Percentiles rank a stretch among this genome's conserved stretches.
These are phyloP conservation scores for Kockovaella imperatae DNA, from an alignment of 768 basidiomycete genomes.

Conservation along the genomic window DNA sequence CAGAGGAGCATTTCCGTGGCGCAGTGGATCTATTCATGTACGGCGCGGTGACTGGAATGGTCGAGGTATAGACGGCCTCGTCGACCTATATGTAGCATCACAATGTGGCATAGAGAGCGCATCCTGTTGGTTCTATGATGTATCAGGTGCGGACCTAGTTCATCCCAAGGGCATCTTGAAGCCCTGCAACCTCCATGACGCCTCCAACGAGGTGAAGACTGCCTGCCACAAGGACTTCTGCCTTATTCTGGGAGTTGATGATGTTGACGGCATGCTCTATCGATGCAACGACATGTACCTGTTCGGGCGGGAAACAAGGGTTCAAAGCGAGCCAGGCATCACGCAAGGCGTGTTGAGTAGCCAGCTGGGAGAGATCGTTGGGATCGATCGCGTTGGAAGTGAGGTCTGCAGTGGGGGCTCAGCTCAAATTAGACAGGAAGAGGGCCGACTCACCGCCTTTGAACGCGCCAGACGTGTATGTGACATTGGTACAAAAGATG, in stretches of 20 bases:
- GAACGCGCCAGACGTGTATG: conserved; percentile 77
- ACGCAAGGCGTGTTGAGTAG: conserved; percentile 67
- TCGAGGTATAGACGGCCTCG: conserved; percentile 27
- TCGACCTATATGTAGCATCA: too few species aligned
- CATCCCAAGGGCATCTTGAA: conserved; percentile 52
- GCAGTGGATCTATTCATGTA: conserved; percentile 36
- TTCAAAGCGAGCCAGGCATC: conserved; percentile 62
- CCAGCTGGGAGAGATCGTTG: conserved; percentile 58
- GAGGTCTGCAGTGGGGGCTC: conserved; percentile 55
- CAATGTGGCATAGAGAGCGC: too few species aligned
- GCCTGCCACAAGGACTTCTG: conserved; percentile 75
- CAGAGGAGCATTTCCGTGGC: conserved; percentile 51
- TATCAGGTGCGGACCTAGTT: too few species aligned
- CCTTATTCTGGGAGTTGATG: conserved; percentile 49
- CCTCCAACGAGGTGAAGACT: conserved; percentile 93
- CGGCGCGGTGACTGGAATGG: conserved; percentile 34
- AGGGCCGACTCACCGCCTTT: conserved; percentile 65
- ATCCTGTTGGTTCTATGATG: too few species aligned
- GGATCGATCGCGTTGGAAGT: conserved; percentile 60
- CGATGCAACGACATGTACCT: conserved; percentile 72
- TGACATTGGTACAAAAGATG: conserved; percentile 94
- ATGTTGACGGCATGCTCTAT: conserved; percentile 79
- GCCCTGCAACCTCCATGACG: conserved; percentile 77
- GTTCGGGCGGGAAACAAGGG: conserved; percentile 55
- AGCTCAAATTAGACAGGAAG: background rate